Conservation (phyloP, 768 basidiomycete genomes). For the Auricularia cornea region DNA sequence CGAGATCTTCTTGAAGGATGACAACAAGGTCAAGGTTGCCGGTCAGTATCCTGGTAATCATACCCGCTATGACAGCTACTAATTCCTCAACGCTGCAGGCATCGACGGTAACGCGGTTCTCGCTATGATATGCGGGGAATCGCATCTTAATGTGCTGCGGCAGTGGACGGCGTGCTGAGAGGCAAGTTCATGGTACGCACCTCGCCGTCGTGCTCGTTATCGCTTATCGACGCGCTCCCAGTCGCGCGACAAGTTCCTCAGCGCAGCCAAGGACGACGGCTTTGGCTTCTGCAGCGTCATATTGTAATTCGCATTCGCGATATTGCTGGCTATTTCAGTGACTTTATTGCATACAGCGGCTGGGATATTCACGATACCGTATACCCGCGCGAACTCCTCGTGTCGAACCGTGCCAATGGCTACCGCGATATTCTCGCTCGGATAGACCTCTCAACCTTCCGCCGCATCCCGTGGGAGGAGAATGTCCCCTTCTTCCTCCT, state of each 20-base stretch:
- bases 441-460: constrained; percentile 81
- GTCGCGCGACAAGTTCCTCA: constrained; percentile 88
- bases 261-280: constrained; percentile 61
- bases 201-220: neutral
- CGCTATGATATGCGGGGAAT: neutral
- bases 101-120: constrained; percentile 54
- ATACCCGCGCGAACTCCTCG: constrained; percentile 76
- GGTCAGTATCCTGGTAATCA: constrained; percentile 40
- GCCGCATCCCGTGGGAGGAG: constrained; percentile 87
- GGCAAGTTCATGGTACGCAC: constrained; percentile 83
- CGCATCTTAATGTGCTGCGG: neutral
- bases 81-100: constrained; percentile 22
- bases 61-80: constrained; percentile 1
- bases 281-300: constrained; percentile 93
- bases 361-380: constrained; percentile 90
- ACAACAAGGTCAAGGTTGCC: constrained; percentile 88
- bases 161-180: constrained; percentile 88
- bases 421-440: constrained; percentile 82
- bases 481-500: constrained; percentile 90
- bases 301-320: constrained; percentile 48
- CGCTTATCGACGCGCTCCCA: constrained; percentile 25
- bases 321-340: no score
- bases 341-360: constrained; percentile 38
- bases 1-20: constrained; percentile 40
- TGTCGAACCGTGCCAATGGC: constrained; percentile 88